Conservation (phyloP, 805 yeast species). For the Komagataella kurtzmanii region DNA sequence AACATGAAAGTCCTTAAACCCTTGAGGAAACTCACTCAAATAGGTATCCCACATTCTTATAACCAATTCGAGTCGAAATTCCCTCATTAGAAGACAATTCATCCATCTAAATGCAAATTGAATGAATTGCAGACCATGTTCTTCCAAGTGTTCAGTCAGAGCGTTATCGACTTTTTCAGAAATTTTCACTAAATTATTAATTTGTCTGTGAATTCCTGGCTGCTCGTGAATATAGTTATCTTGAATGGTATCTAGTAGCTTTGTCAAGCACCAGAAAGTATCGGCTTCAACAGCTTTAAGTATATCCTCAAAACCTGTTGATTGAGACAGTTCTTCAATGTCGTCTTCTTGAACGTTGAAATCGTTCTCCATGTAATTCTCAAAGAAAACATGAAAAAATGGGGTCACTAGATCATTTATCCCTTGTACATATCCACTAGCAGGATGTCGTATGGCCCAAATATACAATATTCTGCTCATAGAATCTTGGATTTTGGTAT, state of each 20-base stretch:
- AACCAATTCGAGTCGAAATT: conserved; percentile 61
- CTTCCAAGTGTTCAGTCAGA: conserved; percentile 59
- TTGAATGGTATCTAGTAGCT: conserved; percentile 85
- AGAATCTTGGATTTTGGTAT: conserved; percentile 58
- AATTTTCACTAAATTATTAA: conserved; percentile 61
- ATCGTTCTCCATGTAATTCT: conserved; percentile 41
- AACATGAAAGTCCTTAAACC: conserved; percentile 86
- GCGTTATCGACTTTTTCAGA: conserved; percentile 70
- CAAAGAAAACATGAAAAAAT: conserved; percentile 74
- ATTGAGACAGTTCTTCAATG: conserved; percentile 40
- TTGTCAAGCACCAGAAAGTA: conserved; percentile 91
- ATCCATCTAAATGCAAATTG: conserved; percentile 98
- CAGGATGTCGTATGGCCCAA: conserved; percentile 97
- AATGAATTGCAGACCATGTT: conserved; percentile 82
- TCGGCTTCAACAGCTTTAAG: conserved; percentile 79
- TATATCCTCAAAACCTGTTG: conserved; percentile 23
- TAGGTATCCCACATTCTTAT: conserved; percentile 98
- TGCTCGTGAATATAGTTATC: conserved; percentile 97
- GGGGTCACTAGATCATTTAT: conserved; percentile 92
- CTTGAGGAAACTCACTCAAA: conserved; percentile 57
- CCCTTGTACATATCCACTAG: conserved; percentile 96
- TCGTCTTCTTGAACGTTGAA: conserved; percentile 43
- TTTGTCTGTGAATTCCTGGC: conserved; percentile 93
- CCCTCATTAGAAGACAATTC: conserved; percentile 96
- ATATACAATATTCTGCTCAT: conserved; percentile 72